Evolutionary conservation across 495 filamentous ascomycete genomes (phyloP), one percentile per base, ranked within the genome.

Genomic region (Penicillium atrosanguineum): DNA sequence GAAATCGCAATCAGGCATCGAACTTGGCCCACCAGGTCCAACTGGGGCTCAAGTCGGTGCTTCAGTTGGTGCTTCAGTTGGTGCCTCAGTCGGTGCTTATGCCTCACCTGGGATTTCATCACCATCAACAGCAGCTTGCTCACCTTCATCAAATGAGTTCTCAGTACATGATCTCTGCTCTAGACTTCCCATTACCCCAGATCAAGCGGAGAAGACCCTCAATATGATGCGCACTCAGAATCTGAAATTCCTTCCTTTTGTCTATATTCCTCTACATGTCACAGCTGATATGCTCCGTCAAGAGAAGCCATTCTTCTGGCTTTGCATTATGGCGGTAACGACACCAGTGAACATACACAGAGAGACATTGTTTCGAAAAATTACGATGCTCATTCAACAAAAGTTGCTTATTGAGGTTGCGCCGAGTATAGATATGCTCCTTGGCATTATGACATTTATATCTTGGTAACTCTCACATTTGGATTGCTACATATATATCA

Each of bases 401-500:
- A 74, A 75, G 54, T 60, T 82, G 46, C 55, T 83, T 7, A 54
- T 80, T n/a, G 71, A 79, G 9, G 52, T 66, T 25, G 68, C 75
- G n/a, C 76, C 73, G 57, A 79, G 62, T 48, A 59, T 84, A 21
- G 83, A 85, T 52, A 67, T 85, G 23, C 72, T 86, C 6, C 64
- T 79, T n/a, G 83, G 77, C 6, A 46, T 83, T 11, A 61, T 86
- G 31, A 68, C 70, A 1, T 72, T 74, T 46, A 56, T 77, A 37
- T 68, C 64, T 26, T 82, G 79, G 79, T 77, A 46, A 54, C 61
- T 53, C 19, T 7, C 9, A 8, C 11, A 8, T 3, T n/a, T 11
- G 20, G 16, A 19, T 14, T 34, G 14, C 8, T 4, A 12, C 4
- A 14, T 15, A n/a, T 15, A 40, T 7, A 19, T 28, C 16, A 6